These are phyloP conservation scores for Corchorus capsularis DNA, from an alignment of 345 rosid species.

Conservation along the genomic window DNA sequence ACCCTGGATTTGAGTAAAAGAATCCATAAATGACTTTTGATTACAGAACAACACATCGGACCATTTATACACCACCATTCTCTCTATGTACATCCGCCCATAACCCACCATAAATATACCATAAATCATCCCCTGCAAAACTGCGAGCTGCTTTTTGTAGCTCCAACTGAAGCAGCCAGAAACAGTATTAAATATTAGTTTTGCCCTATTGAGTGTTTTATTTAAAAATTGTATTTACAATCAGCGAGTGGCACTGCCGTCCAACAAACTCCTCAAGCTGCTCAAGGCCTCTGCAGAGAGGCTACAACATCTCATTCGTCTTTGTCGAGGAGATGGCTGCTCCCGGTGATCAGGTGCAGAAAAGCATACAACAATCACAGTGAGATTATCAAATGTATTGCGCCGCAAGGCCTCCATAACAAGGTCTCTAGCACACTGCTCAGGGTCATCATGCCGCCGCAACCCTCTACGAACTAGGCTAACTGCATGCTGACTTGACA, in stretches of 20 bases:
- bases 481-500: conserved; percentile 89
- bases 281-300: conserved; percentile 69
- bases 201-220: background rate
- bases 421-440: conserved; percentile 75
- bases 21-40: conserved; percentile 6
- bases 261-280: conserved; percentile 59
- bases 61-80: conserved; percentile 27
- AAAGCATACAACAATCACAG: conserved; percentile 75
- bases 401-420: conserved; percentile 68
- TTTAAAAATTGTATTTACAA: conserved; percentile 17
- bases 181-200: conserved; percentile 24
- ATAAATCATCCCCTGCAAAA: conserved; percentile 37
- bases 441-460: conserved; percentile 65
- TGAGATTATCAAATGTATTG: conserved; percentile 72
- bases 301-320: conserved; percentile 57
- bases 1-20: conserved; percentile 4
- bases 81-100: conserved; percentile 30
- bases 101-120: background rate
- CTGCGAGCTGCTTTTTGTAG: conserved; percentile 43
- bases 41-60: background rate
- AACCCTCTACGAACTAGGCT: conserved; percentile 60
- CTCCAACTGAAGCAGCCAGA: conserved; percentile 41
- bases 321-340: conserved; percentile 36
- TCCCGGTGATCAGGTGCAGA: conserved; percentile 45
- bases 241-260: conserved; percentile 42